Evolutionary conservation across 257 asterid genomes (phyloP), one percentile per base, ranked within the genome.

Genomic region (Nicotiana benthamiana): DNA sequence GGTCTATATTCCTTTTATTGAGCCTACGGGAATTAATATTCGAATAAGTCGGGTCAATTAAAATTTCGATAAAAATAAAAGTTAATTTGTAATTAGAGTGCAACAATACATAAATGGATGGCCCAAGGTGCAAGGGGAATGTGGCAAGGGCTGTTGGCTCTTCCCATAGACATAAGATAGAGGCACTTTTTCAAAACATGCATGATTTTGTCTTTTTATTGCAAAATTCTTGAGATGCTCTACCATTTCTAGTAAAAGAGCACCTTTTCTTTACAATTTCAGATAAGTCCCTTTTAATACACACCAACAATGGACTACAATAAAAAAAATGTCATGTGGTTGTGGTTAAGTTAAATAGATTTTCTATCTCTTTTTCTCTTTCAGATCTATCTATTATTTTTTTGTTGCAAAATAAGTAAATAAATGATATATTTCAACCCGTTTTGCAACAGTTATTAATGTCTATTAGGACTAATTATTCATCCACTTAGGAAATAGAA

Each of bases 241-340:
- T 75, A 32, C 43, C 85, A 82, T 77, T 83, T 82, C 77, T 83
- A 28, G 79, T 83, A 86, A 84, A 84, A 75, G 34, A 75, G 75
- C 28, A 59, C 67, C 72, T 43, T 82, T 86, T 54, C 78, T 82
- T 82, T 79, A n/a, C 79, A 84, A 84, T 79, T 82, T 86, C 27
- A 64, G 82, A 48, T 74, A 64, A 81, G 80, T 83, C 83, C 72
- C 59, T 53, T 40, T 81, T 74, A 27, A 78, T 81, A 82, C 79
- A 82, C 77, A 75, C 87, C 90, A 87, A 86, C 82, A 81, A 78
- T 80, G 81, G 36, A 85, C 46, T 48, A 82, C 3, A 81, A 80
- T 6, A 82, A 82, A 67, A 74, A 48, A 72, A 74, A 74, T 74
- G 43, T 48, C 34, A 13, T 74, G 79, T 48, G 79, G 79, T 48